Conservation (phyloP, 495 filamentous ascomycete genomes). For the Xylaria palmicola region DNA sequence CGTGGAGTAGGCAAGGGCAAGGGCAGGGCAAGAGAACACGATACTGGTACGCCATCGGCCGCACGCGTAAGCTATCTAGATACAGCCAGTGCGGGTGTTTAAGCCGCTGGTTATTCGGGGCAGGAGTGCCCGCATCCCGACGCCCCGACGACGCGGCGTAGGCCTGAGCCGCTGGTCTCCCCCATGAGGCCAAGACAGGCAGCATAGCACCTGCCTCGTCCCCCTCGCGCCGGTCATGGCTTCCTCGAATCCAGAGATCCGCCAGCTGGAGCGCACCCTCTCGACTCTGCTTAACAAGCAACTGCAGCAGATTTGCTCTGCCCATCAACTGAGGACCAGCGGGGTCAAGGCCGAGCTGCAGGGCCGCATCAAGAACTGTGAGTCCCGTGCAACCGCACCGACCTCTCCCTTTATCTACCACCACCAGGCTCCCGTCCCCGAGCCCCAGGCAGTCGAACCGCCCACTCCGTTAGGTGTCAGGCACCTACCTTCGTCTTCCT, state of each 20-base stretch:
- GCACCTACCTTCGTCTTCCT: too few species aligned
- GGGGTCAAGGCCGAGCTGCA: conserved; percentile 83
- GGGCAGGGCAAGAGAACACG: neutral
- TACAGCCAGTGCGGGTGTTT: neutral
- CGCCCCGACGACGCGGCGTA: neutral
- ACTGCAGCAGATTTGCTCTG: conserved; percentile 70
- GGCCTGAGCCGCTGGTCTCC: neutral
- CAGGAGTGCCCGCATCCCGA: neutral
- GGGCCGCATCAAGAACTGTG: conserved; percentile 71
- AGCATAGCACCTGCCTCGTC: neutral
- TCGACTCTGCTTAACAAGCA: conserved; percentile 59
- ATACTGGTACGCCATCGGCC: too few species aligned
- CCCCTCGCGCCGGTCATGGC: conserved; percentile 20
- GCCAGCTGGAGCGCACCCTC: conserved; percentile 33
- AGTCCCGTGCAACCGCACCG: conserved; percentile 34
- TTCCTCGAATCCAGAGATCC: conserved; percentile 49
- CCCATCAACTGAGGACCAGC: conserved; percentile 66
- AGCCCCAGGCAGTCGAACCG: neutral
- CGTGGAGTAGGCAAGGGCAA: neutral
- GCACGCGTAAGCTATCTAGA: too few species aligned
- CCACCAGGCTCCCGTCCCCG: neutral
- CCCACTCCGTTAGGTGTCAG: neutral
- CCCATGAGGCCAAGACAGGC: conserved; percentile 11
- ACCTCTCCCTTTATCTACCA: neutral
- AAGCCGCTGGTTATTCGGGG: neutral